phyloP scores from a whole-genome alignment of 768 basidiomycete genomes.

The Cystobasidium tubakii region DNA sequence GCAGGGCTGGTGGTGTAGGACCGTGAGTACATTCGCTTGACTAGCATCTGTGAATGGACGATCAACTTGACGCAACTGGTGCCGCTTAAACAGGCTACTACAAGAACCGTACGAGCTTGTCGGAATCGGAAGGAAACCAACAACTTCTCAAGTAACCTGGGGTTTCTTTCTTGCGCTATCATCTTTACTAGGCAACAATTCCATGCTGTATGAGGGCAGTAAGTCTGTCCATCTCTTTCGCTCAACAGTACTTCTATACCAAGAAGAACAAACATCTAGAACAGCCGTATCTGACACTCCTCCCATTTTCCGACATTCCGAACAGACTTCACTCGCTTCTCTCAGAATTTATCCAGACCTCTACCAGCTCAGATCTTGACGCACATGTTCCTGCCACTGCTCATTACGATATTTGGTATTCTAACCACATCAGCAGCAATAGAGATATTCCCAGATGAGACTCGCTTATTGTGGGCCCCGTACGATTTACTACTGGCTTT shows the following conservation, averaged over 20 bases:
- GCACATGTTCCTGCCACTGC: neutral
- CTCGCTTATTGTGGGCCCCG: conserved; percentile 45
- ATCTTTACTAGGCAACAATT: conserved; percentile 39
- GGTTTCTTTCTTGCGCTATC: conserved; percentile 45
- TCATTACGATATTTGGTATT: conserved; percentile 45
- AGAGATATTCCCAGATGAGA: conserved; percentile 44
- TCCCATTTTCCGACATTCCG: no score
- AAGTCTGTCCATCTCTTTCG: neutral
- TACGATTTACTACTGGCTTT: conserved; percentile 40
- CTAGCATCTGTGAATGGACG: conserved; percentile 10
- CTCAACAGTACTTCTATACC: neutral
- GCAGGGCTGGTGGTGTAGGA: conserved; percentile 45
- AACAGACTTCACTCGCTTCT: conserved; percentile 5
- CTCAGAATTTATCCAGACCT: neutral
- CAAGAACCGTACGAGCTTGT: conserved; percentile 36
- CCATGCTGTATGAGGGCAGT: conserved; percentile 31
- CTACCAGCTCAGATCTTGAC: neutral
- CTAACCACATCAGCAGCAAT: conserved; percentile 46
- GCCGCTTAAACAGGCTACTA: conserved; percentile 8
- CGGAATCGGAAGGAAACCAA: conserved; percentile 14
- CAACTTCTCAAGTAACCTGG: conserved; percentile 45
- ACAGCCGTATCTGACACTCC: no score
- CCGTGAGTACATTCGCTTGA: conserved; percentile 38
- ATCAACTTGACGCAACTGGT: conserved; percentile 23
- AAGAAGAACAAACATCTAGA: no score